phyloP scores from a whole-genome alignment of 2,329 filamentous ascomycete species.

The Aspergillus neotritici region DNA sequence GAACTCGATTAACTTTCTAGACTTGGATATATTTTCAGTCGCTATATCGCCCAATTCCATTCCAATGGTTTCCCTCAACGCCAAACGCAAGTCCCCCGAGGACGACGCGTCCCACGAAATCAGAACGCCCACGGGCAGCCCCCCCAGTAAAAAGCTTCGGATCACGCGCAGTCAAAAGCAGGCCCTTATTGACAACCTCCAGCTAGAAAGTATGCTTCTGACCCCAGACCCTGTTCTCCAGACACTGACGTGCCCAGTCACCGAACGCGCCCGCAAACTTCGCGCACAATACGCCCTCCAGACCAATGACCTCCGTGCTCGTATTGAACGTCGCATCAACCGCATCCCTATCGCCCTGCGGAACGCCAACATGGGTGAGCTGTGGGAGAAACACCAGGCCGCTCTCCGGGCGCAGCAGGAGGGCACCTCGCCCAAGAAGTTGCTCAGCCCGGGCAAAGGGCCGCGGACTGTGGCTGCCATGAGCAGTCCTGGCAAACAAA shows the following conservation, averaged over 20 bases:
- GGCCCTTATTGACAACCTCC: slow-evolving; percentile 79
- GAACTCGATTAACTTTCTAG: neutral
- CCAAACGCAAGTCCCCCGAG: slow-evolving; percentile 39
- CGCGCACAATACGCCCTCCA: slow-evolving; percentile 85
- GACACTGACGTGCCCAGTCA: slow-evolving; percentile 54
- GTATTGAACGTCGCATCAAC: slow-evolving; percentile 89
- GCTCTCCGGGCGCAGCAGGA: slow-evolving; percentile 22
- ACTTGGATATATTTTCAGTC: neutral
- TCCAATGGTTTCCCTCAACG: slow-evolving; percentile 33
- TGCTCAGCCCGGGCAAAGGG: slow-evolving; percentile 24
- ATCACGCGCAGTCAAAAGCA: slow-evolving; percentile 73
- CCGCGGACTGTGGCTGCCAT: slow-evolving; percentile 25
- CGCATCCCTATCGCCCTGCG: slow-evolving; percentile 77
- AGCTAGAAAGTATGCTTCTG: slow-evolving; percentile 67
- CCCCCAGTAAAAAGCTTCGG: slow-evolving; percentile 57
- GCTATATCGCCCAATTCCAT: neutral
- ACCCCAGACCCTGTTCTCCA: slow-evolving; percentile 12
- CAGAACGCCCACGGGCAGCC: slow-evolving; percentile 48
- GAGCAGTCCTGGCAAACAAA: slow-evolving; percentile 23
- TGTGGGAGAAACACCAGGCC: slow-evolving; percentile 53
- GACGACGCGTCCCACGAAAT: slow-evolving; percentile 34
- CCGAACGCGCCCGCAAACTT: slow-evolving; percentile 78
- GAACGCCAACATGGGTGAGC: slow-evolving; percentile 74
- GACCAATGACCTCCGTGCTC: slow-evolving; percentile 74
- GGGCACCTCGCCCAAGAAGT: slow-evolving; percentile 28